Base-by-base conservation (phyloP, 2,329 filamentous ascomycete species). In the Cercospora sp. region DNA sequence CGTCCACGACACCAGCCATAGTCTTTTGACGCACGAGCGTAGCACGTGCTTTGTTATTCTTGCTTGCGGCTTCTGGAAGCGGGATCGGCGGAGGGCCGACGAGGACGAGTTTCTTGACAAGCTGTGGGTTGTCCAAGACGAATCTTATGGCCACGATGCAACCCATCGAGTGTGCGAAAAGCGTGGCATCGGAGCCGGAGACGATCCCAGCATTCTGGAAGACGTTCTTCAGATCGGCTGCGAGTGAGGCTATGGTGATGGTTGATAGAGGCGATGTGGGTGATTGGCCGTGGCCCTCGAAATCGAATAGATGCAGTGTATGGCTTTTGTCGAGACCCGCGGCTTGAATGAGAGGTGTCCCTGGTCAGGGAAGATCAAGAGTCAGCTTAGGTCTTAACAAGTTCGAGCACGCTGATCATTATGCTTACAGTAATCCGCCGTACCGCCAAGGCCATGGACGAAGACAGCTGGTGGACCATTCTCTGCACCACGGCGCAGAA, bases 251-350 rank as follows among this genome's bases (percentile, higher is more conserved):
- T 42, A 87, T 81, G 5, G 77, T 81, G 10, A 85, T 63, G 2
- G 70, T 70, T 60, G 78, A 82, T 2, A 80, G 75, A 0, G 85
- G 81, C 8, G 80, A 81, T 0, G 85, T 86, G 0, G 85, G 85
- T 1, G 83, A 85, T 6, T 84, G 77, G 0, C 86, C 86, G 68
- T 87, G 85, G 2, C 86, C 86, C 75, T 88, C 86, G 2, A 88
- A 77, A 69, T 88, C 86, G 66, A 83, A 82, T 0, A 86, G 72
- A 67, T 72, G 58, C 60, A 66, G 64, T 8, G 70, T 66, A 59
- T 73, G 71, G 18, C 68, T 61, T 1, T 62, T 55, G 16, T 67
- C 45, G 72, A 77, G 70, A 80, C 65, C 9, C 81, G 76, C 2
- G 65, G 70, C 69, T 0, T 77, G 68, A 28, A 85, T 77, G 6